phyloP scores from a whole-genome alignment of 257 asterid species.

The Phtheirospermum japonicum region DNA sequence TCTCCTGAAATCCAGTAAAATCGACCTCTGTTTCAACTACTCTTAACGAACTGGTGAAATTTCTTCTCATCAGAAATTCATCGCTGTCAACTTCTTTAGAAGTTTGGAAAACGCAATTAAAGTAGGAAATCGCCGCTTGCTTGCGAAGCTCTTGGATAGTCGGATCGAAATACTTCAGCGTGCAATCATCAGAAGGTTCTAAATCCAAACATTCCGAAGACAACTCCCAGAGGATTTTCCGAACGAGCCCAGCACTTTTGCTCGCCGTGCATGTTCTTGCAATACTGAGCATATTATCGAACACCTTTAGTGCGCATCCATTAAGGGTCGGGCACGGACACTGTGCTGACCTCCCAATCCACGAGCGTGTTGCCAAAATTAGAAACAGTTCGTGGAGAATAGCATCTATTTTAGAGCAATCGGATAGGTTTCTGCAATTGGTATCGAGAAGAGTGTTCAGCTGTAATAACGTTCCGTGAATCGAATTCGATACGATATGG shows the following conservation, averaged over 20 bases:
- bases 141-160: constrained; percentile 76
- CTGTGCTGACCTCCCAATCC: constrained; percentile 69
- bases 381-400: constrained; percentile 58
- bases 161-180: constrained; percentile 55
- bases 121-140: constrained; percentile 85
- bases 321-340: constrained; percentile 82
- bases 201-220: constrained; percentile 73
- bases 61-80: constrained; percentile 37
- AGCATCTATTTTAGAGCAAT: constrained; percentile 55
- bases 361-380: constrained; percentile 49
- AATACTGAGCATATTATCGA: constrained; percentile 77
- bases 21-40: constrained; percentile 40
- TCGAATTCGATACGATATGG: constrained; percentile 44
- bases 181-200: constrained; percentile 42
- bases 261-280: constrained; percentile 59
- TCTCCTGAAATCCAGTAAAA: constrained; percentile 51
- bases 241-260: constrained; percentile 46
- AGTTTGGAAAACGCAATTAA: constrained; percentile 66
- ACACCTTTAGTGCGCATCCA: constrained; percentile 54
- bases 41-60: constrained; percentile 37
- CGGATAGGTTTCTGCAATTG: constrained; percentile 74
- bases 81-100: constrained; percentile 53
- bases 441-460: constrained; percentile 67
- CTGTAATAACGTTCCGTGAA: constrained; percentile 88
- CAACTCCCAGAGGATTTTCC: constrained; percentile 69